These are phyloP conservation scores for Teratosphaeria viscida DNA, from an alignment of 2,329 filamentous ascomycete genomes.

Conservation along the genomic window DNA sequence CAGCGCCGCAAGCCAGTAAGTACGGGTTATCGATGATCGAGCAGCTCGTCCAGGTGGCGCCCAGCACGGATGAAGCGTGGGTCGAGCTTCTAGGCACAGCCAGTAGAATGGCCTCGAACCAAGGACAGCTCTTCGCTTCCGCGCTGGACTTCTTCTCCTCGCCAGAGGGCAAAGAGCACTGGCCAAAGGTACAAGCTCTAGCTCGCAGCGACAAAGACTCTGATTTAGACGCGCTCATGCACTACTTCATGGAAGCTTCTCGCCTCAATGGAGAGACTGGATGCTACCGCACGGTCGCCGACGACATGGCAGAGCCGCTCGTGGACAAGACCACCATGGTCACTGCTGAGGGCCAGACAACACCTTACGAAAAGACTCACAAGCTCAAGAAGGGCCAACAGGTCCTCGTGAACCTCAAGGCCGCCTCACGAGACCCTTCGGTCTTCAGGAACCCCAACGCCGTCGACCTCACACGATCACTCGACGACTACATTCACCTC, in stretches of 20 bases:
- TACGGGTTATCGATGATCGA: slow-evolving; percentile 49
- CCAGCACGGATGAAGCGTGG: slow-evolving; percentile 40
- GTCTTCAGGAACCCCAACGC: slow-evolving; percentile 33
- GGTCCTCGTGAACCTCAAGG: slow-evolving; percentile 34
- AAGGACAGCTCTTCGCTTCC: slow-evolving; percentile 48
- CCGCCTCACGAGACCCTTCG: slow-evolving; percentile 30
- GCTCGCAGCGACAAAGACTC: slow-evolving; percentile 35
- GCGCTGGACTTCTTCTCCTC: slow-evolving; percentile 48
- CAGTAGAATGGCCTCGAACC: slow-evolving; percentile 46
- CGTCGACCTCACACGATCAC: slow-evolving; percentile 28
- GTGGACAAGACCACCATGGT: slow-evolving; percentile 18
- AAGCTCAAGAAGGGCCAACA: slow-evolving; percentile 28
- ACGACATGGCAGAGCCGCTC: slow-evolving; percentile 20
- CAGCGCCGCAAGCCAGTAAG: slow-evolving; percentile 19
- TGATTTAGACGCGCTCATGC: slow-evolving; percentile 39
- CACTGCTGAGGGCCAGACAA: slow-evolving; percentile 18
- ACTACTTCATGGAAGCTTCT: slow-evolving; percentile 40
- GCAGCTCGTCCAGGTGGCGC: slow-evolving; percentile 37
- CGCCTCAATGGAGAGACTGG: slow-evolving; percentile 36
- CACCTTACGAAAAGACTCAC: slow-evolving; percentile 14
- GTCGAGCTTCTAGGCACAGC: slow-evolving; percentile 49
- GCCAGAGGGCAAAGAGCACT: slow-evolving; percentile 32
- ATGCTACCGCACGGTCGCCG: slow-evolving; percentile 28
- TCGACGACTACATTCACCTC: slow-evolving; percentile 36
- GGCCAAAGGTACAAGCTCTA: slow-evolving; percentile 38